Base-by-base conservation (phyloP, 176 grass and related monocot genomes). In the Hsuehochloa calcarea region DNA sequence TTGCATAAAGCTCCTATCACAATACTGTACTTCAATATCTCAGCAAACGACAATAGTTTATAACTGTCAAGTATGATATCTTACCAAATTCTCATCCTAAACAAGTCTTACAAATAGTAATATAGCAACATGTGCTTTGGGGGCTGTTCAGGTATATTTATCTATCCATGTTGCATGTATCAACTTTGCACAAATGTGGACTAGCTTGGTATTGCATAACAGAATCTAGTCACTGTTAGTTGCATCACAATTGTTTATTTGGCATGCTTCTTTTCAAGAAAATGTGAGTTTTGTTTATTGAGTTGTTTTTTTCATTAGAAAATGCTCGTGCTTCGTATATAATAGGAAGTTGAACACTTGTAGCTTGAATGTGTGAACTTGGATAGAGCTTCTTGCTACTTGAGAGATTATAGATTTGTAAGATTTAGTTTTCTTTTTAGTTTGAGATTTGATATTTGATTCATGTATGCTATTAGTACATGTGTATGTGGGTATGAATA, bases 61-160 rank as follows among this genome's bases (percentile, higher is more conserved):
- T 50, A 15, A 63, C 19, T 20, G 45, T 81, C 45, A 77, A 55
- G 14, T 50, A 31, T 50, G 27, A 34, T 79, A 52, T 83, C 41
- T 83, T 72, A 78, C 68, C 50, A n/a, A 80, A 49, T 68, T 80
- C 27, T 82, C 46, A 68, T 69, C 39, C 66, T 88, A 15, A 78
- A 89, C 86, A 94, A 93, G 93, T 44, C 85, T 99, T 77, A 95
- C 86, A 69, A 72, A 99, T 75, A 93, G 93, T 76, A 86, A 96
- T 78, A 81, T 99, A 47, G 93, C 96, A 41, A 99, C 96, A 85
- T 82, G 65, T 74, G 96, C 93, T 91, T 85, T 99, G 88, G 96
- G 96, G 54, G 90, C 66, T 79, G 94, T 99, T 86, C 96, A 96
- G 93, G 96, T 99, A 89, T 35, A 26, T 40, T 79, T 67, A 11